Conservation (phyloP, 768 basidiomycete genomes). For the Psilocybe sp. region DNA sequence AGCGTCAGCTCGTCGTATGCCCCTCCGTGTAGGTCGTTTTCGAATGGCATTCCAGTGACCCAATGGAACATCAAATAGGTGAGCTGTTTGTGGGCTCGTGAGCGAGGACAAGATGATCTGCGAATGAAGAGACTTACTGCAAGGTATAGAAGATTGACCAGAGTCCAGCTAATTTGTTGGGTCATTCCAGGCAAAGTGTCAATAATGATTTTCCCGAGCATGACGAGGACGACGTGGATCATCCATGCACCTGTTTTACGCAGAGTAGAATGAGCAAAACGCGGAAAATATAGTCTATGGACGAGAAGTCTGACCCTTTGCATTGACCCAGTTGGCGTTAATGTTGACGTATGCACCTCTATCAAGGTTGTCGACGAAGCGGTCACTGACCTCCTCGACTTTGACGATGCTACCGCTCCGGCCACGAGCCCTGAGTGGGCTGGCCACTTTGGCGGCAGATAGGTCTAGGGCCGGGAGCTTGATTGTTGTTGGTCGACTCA, state of each 20-base stretch:
- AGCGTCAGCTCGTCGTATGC: conserved; percentile 97
- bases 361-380: conserved; percentile 74
- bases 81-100: conserved; percentile 43
- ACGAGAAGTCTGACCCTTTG: conserved; percentile 59
- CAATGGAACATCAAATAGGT: conserved; percentile 99
- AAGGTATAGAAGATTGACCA: conserved; percentile 88
- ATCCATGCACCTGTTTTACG: conserved; percentile 83
- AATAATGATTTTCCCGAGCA: conserved; percentile 86
- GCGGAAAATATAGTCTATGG: not conserved
- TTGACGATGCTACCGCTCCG: conserved; percentile 78
- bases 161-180: conserved; percentile 93
- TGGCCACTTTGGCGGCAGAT: conserved; percentile 24
- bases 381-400: conserved; percentile 77
- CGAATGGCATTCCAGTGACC: conserved; percentile 96
- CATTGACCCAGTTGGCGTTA: conserved; percentile 93
- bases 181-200: conserved; percentile 94
- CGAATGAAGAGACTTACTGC: conserved; percentile 53
- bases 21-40: conserved; percentile 81
- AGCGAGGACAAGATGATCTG: not conserved
- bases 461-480: conserved; percentile 52
- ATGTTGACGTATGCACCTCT: conserved; percentile 79
- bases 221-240: conserved; percentile 92
- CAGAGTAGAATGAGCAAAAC: conserved; percentile 1
- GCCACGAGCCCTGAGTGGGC: conserved; percentile 41
- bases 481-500: conserved; percentile 54